Evolutionary conservation across 2,329 filamentous ascomycete genomes (phyloP), one percentile per base, ranked within the genome.

Genomic region (Aureobasidium pullulans): DNA sequence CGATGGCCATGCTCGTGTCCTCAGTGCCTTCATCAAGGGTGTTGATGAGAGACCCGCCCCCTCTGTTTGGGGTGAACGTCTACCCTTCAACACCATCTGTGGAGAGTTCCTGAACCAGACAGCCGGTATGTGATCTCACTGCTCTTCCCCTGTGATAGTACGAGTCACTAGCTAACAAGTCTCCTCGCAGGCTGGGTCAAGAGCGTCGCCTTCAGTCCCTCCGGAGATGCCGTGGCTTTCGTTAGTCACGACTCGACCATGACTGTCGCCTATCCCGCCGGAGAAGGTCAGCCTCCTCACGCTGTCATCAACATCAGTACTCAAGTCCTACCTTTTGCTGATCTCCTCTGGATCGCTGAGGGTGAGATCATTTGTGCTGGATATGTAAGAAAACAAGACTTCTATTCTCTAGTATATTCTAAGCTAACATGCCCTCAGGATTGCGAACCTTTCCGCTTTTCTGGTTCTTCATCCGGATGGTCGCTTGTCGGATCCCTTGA

Each of bases 1-100:
- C 37, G 94, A 99, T 74, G 94, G 93, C 39, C 94, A 99, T 71
- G 93, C 94, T 3, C 83, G 94, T 63, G 94, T 99, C 60, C 90
- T 99, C 71, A 96, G 90, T 8, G 88, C 87, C 70, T 99, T 96
- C 76, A 89, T 99, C 80, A 99, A 99, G 78, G 92, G 92, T 56
- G 85, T 95, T 59, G 94, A 99, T 73, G 81, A 84, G 65, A 84
- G 90, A 46, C 94, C 94, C 1, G 88, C 94, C 67, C 86, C 92
- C 7, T 88, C 86, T 63, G 89, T 87, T 9, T 99, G 94, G 94
- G 94, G 94, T 61, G 94, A 99, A 79, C 81, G 93, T 52, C 79
- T 99, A 63, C 94, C 94, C 6, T 99, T 99, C 81, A 96, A 96
- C 77, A 99, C 94, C 4, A 91, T 99, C 53, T 99, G 94, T 70